These are phyloP conservation scores for Ascodesmis nigricans DNA, from an alignment of 495 filamentous ascomycete genomes.

Conservation along the genomic window DNA sequence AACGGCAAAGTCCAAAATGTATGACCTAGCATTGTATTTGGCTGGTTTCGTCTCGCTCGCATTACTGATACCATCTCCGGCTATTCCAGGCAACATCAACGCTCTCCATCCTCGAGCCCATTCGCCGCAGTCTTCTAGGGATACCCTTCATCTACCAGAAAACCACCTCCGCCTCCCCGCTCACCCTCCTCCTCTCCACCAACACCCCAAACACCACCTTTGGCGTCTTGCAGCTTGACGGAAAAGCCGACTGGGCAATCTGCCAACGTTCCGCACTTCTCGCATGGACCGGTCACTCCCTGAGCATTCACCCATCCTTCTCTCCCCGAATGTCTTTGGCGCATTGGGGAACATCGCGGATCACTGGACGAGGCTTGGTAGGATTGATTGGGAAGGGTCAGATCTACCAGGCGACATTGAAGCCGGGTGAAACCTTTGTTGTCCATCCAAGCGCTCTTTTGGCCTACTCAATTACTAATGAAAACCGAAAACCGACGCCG, in stretches of 20 bases:
- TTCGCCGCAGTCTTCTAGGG: slow-evolving; percentile 51
- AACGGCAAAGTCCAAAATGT: slow-evolving; percentile 84
- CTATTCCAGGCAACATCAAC: slow-evolving; percentile 48
- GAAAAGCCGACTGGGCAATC: slow-evolving; percentile 89
- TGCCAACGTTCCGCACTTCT: slow-evolving; percentile 63
- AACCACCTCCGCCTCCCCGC: slow-evolving; percentile 49
- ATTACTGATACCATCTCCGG: neutral
- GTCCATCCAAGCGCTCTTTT: slow-evolving; percentile 73
- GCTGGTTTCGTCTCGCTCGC: neutral
- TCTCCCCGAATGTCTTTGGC: slow-evolving; percentile 58
- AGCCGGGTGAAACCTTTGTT: slow-evolving; percentile 63
- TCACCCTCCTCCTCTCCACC: slow-evolving; percentile 68
- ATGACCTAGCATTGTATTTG: slow-evolving; percentile 16
- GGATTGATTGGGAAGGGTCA: slow-evolving; percentile 70
- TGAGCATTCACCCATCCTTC: slow-evolving; percentile 44
- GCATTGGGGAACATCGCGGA: slow-evolving; percentile 73
- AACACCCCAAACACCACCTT: slow-evolving; percentile 70
- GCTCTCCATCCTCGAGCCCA: slow-evolving; percentile 64
- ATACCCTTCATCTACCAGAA: slow-evolving; percentile 89
- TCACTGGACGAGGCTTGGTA: slow-evolving; percentile 70
- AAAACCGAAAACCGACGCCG: slow-evolving; percentile 47
- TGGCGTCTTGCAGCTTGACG: slow-evolving; percentile 68
- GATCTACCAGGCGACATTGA: slow-evolving; percentile 58
- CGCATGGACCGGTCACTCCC: slow-evolving; percentile 86
- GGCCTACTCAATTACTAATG: slow-evolving; percentile 47